Percentiles rank a stretch among this genome's conserved stretches.
Conservation (phyloP, 352 stramenopile genomes). For the Phytophthora boehmeriae region DNA sequence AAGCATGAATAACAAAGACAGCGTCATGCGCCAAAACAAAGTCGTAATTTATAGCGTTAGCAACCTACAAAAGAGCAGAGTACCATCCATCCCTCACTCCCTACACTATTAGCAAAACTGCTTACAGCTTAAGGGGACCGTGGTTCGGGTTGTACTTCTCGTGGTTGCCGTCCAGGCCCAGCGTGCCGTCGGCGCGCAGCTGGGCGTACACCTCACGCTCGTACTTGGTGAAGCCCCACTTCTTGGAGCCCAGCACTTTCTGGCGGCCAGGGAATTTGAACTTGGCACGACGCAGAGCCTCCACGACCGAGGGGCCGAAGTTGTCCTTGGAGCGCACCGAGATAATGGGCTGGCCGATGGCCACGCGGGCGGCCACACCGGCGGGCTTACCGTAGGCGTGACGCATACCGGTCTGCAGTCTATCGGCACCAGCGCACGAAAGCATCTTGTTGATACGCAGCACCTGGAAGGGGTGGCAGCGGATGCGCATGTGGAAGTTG, state of each 20-base stretch:
- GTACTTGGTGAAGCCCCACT: slow-evolving; percentile 99
- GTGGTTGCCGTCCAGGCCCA: slow-evolving; percentile 97
- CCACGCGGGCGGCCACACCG: slow-evolving; percentile 97
- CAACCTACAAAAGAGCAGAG: slow-evolving; percentile 28
- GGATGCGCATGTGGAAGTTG: slow-evolving; percentile 99
- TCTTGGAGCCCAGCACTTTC: slow-evolving; percentile 99
- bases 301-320: slow-evolving; percentile 93
- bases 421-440: slow-evolving; percentile 99
- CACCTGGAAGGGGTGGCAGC: slow-evolving; percentile 99
- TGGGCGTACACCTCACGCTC: slow-evolving; percentile 97
- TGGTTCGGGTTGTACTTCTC: slow-evolving; percentile 96
- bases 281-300: slow-evolving; percentile 99
- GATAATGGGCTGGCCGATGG: slow-evolving; percentile 99
- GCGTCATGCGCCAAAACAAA: slow-evolving; percentile 38
- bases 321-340: slow-evolving; percentile 97
- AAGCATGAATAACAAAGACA: slow-evolving; percentile 10
- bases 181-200: slow-evolving; percentile 94
- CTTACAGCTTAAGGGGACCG: slow-evolving; percentile 75
- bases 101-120: background rate
- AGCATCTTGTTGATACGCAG: slow-evolving; percentile 99
- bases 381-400: slow-evolving; percentile 99
- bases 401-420: slow-evolving; percentile 98
- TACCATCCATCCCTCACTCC: slow-evolving; percentile 17
- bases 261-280: slow-evolving; percentile 99
- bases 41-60: slow-evolving; percentile 54